phyloP scores from a whole-genome alignment of 495 filamentous ascomycete species.

The Aspergillus steynii region DNA sequence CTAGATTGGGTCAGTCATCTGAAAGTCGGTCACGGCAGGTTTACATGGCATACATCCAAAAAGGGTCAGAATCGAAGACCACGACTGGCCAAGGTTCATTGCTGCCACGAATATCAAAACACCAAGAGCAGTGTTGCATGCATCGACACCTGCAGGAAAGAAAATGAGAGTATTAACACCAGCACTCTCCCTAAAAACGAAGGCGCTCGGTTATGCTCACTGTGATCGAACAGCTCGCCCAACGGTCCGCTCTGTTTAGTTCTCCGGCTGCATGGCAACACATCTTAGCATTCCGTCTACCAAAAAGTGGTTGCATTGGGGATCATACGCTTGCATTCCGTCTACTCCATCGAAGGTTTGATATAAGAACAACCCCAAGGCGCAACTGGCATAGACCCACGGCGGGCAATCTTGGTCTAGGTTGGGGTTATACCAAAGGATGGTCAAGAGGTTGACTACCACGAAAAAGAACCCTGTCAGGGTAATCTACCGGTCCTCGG shows the following conservation, averaged over 20 bases:
- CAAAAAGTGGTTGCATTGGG: neutral
- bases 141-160: constrained; percentile 69
- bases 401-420: constrained; percentile 88
- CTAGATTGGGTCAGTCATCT: constrained; percentile 39
- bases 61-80: constrained; percentile 80
- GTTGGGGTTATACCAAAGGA: constrained; percentile 95
- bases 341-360: constrained; percentile 99
- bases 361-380: constrained; percentile 88
- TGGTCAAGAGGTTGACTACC: constrained; percentile 84
- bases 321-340: constrained; percentile 81
- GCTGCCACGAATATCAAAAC: constrained; percentile 85
- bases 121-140: constrained; percentile 92
- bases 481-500: constrained; percentile 63
- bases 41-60: constrained; percentile 67
- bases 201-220: constrained; percentile 40
- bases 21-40: neutral
- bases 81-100: constrained; percentile 91
- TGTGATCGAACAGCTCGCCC: constrained; percentile 96
- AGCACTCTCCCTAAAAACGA: neutral
- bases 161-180: constrained; percentile 5
- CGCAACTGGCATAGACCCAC: constrained; percentile 94
- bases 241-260: constrained; percentile 91
- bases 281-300: constrained; percentile 21
- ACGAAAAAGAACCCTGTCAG: constrained; percentile 90
- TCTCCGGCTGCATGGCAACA: constrained; percentile 58